phyloP scores from a whole-genome alignment of 257 asterid species.

The Phtheirospermum japonicum region DNA sequence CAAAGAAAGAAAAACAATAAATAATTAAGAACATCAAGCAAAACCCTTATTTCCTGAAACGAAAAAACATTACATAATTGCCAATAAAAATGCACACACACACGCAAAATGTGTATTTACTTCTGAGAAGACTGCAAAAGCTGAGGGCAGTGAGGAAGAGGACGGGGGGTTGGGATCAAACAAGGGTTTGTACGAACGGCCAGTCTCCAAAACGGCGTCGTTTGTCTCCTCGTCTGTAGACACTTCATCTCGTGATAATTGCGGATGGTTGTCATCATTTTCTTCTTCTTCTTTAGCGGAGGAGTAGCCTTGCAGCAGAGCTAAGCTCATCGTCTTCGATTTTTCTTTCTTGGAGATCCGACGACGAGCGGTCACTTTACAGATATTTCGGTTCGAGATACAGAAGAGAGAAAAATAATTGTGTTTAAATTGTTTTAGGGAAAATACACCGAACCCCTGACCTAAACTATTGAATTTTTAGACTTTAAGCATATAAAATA shows the following conservation, averaged over 20 bases:
- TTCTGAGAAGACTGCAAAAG: constrained; percentile 82
- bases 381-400: too few species aligned
- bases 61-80: not conserved
- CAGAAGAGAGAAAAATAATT: too few species aligned
- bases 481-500: too few species aligned
- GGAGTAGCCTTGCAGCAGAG: constrained; percentile 87
- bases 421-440: too few species aligned
- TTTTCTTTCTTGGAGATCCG: constrained; percentile 19
- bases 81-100: not conserved
- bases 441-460: too few species aligned
- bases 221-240: constrained; percentile 46
- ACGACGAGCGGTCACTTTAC: too few species aligned
- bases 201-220: constrained; percentile 32
- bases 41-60: constrained; percentile 20
- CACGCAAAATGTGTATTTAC: constrained; percentile 32
- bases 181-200: constrained; percentile 68
- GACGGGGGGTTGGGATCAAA: constrained; percentile 65
- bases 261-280: constrained; percentile 31
- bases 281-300: constrained; percentile 79
- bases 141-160: constrained; percentile 79
- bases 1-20: not conserved
- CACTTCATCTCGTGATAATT: constrained; percentile 24
- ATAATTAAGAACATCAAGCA: not conserved
- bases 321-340: constrained; percentile 63
- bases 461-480: too few species aligned